Evolutionary conservation across 257 asterid species (phyloP), one percentile per base, ranked within the genome.

Genomic region (Solanum tarapatanum): DNA sequence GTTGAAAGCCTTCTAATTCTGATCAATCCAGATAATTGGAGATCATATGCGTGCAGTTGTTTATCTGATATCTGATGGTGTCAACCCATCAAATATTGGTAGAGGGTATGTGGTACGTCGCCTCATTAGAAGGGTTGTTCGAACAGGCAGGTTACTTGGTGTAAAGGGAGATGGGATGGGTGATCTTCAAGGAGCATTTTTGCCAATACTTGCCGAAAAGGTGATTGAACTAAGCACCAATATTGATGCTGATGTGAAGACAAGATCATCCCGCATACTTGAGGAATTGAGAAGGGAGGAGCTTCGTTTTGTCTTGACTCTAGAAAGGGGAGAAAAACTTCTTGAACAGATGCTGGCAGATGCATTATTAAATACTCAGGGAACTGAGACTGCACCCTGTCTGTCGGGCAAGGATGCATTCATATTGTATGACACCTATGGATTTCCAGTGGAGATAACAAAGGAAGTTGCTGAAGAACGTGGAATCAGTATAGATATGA

Each of bases 1-100:
- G 86, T 83, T 28, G 74, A 23, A 60, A 84, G 79, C 84, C 30
- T 90, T 66, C 80, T 84, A 82, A 85, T 84, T 66, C 84, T 89
- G 64, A 36, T 85, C 68, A 68, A 85, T 21, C 88, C 96, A 96
- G 99, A 92, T 95, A 87, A 93, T 96, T 33, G 99, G 99, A 87
- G 99, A 96, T 87, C 99, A 96, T 93, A 91, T 94, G 95, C 98
- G 99, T 62, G 99, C 99, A 24, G 88, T 94, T 88, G 98, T 96
- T 80, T 96, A 94, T 93, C 98, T 96, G 86, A 91, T 96, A 93
- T 93, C 99, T 83, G 99, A 96, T 87, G 99, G 99, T 74, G 98
- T 95, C 86, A 87, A 92, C 87, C 99, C 99, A 76, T 96, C 99
- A 66, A 96, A 96, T 90, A 93, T 96, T 5, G 99, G 99, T 70